Evolutionary conservation across 768 basidiomycete species (phyloP).

Genomic region (Collybia sordida): DNA sequence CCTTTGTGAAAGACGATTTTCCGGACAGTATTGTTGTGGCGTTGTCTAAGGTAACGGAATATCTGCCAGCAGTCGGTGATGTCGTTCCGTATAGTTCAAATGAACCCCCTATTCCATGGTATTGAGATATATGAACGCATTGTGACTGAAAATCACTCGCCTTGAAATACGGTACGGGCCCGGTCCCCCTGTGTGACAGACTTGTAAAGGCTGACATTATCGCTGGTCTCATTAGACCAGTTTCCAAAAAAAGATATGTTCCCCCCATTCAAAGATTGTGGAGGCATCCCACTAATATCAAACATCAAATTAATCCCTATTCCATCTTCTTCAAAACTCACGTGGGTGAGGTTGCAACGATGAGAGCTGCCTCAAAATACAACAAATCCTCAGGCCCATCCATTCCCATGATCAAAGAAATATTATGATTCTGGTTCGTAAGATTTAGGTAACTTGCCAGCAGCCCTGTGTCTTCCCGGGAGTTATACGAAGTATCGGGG

Average conservation of each 20-base stretch:
- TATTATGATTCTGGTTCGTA: slow-evolving; percentile 46
- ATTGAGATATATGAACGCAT: background rate
- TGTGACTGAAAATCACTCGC: slow-evolving; percentile 30
- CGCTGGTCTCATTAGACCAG: slow-evolving; percentile 45
- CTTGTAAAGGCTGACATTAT: slow-evolving; percentile 17
- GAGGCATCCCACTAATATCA: background rate
- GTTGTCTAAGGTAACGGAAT: slow-evolving; percentile 48
- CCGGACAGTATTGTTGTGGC: slow-evolving; percentile 47
- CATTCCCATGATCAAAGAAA: slow-evolving; percentile 41
- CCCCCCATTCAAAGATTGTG: slow-evolving; percentile 41
- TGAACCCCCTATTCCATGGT: slow-evolving; percentile 48
- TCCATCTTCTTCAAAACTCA: slow-evolving; percentile 16
- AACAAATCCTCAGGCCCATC: too few species aligned
- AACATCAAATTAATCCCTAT: background rate
- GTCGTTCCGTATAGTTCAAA: slow-evolving; percentile 60
- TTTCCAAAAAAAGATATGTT: slow-evolving; percentile 50
- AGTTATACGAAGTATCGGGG: slow-evolving; percentile 19
- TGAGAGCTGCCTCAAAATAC: too few species aligned
- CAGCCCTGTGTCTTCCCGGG: slow-evolving; percentile 31
- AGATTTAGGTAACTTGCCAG: slow-evolving; percentile 53
- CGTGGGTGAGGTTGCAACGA: slow-evolving; percentile 19
- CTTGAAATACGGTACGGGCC: slow-evolving; percentile 42
- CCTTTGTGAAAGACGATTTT: slow-evolving; percentile 49
- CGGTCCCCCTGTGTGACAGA: slow-evolving; percentile 43
- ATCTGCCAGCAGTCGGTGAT: slow-evolving; percentile 56